Conservation (phyloP, 352 stramenopile species). For the Plasmopara viticola region DNA sequence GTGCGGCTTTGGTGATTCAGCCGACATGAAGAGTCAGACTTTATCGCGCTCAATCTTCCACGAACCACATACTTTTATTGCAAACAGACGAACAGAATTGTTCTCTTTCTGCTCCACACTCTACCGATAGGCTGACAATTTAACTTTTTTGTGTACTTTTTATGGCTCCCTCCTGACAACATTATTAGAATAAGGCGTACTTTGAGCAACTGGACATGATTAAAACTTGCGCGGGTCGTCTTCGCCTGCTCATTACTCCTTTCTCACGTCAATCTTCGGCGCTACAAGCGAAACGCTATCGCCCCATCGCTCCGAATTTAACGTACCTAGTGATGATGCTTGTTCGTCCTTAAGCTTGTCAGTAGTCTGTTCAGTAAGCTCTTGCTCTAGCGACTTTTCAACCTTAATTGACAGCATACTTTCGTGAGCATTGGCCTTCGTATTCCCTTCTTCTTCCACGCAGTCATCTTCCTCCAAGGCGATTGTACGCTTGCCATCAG, state of each 20-base stretch:
- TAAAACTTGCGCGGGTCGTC: neutral
- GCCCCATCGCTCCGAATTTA: constrained; percentile 8
- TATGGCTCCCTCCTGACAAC: no score
- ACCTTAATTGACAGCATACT: constrained; percentile 5
- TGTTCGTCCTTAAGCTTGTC: constrained; percentile 5
- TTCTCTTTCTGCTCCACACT: no score
- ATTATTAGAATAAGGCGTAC: no score
- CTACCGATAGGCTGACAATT: no score
- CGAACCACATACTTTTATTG: no score
- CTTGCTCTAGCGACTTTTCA: constrained; percentile 9
- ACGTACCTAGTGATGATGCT: constrained; percentile 3
- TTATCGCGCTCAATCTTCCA: no score
- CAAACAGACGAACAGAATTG: no score
- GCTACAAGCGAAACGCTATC: constrained; percentile 7
- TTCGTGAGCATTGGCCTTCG: constrained; percentile 1
- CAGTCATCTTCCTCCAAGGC: constrained; percentile 22
- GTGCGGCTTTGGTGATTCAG: no score
- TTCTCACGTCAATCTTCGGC: constrained; percentile 17
- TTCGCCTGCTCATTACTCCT: constrained; percentile 14
- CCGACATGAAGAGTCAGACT: no score
- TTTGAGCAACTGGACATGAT: no score
- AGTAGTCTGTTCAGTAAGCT: constrained; percentile 2
- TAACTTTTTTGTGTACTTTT: no score
- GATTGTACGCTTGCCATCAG: constrained; percentile 12
- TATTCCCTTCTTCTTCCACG: constrained; percentile 14